Conservation (phyloP, 345 rosid species). For the Triadica sebifera region DNA sequence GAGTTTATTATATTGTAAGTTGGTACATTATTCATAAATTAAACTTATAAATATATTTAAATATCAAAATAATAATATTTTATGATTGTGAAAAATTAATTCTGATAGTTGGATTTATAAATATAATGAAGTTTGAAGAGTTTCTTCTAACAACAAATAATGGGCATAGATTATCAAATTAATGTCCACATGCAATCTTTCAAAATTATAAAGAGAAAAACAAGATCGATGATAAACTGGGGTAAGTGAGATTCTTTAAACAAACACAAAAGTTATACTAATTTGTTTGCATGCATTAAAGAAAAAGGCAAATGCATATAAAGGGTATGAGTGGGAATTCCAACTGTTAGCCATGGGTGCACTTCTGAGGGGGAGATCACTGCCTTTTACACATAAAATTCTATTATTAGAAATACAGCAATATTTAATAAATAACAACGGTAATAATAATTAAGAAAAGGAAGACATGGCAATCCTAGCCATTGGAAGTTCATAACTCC, state of each 20-base stretch:
- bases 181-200: not conserved
- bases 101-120: too few species aligned
- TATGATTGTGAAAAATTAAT: too few species aligned
- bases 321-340: slow-evolving; percentile 21
- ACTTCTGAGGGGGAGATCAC: slow-evolving; percentile 34
- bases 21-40: too few species aligned
- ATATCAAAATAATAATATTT: too few species aligned
- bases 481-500: not conserved
- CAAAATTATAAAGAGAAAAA: not conserved
- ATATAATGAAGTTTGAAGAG: too few species aligned
- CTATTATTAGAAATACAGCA: too few species aligned
- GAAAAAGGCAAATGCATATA: not conserved
- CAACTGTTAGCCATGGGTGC: slow-evolving; percentile 19
- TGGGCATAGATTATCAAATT: not conserved
- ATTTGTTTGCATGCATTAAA: slow-evolving; percentile 26
- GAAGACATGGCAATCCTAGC: not conserved
- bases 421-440: too few species aligned
- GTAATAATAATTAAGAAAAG: not conserved
- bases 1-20: too few species aligned
- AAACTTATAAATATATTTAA: too few species aligned
- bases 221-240: not conserved
- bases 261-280: slow-evolving; percentile 4
- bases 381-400: not conserved
- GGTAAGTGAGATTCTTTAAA: slow-evolving; percentile 5
- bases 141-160: too few species aligned